Conservation (phyloP, 2,329 filamentous ascomycete species). For the Dactylella cylindrospora region DNA sequence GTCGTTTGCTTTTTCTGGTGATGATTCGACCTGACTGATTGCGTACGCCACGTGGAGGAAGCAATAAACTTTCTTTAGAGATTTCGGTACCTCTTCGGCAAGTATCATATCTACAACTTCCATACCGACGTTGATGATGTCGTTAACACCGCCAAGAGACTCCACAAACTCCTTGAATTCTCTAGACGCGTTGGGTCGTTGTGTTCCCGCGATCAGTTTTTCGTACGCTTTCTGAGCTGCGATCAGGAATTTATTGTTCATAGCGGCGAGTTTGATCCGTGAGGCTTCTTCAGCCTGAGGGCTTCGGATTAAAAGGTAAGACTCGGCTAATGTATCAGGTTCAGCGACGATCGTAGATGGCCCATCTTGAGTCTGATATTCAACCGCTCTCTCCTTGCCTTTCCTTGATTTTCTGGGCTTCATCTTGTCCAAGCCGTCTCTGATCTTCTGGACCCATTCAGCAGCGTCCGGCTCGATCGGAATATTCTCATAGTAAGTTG, state of each 20-base stretch:
- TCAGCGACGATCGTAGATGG: background rate
- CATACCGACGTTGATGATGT: slow-evolving; percentile 34
- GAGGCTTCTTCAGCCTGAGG: slow-evolving; percentile 18
- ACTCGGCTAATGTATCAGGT: slow-evolving; percentile 8
- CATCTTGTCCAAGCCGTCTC: slow-evolving; percentile 3
- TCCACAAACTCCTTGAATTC: slow-evolving; percentile 39
- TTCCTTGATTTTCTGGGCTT: slow-evolving; percentile 14
- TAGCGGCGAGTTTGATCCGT: slow-evolving; percentile 19
- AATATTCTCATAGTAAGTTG: slow-evolving; percentile 27
- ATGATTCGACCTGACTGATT: slow-evolving; percentile 38
- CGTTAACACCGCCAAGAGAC: slow-evolving; percentile 24
- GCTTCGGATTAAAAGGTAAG: slow-evolving; percentile 7
- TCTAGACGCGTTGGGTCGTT: slow-evolving; percentile 21
- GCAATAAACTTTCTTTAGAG: slow-evolving; percentile 36
- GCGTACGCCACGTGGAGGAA: slow-evolving; percentile 43
- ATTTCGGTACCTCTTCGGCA: slow-evolving; percentile 22
- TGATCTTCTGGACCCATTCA: slow-evolving; percentile 14
- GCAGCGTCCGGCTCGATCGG: slow-evolving; percentile 2
- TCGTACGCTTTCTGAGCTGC: slow-evolving; percentile 34
- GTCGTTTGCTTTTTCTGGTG: slow-evolving; percentile 22
- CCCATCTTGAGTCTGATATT: slow-evolving; percentile 9
- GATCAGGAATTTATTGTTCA: slow-evolving; percentile 27
- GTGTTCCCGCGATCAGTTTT: slow-evolving; percentile 20
- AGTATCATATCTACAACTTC: slow-evolving; percentile 34
- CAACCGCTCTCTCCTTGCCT: slow-evolving; percentile 23